Evolutionary conservation across 192 early-diverging fungal genomes (phyloP).

Genomic region (Coemansia guatemalensis): DNA sequence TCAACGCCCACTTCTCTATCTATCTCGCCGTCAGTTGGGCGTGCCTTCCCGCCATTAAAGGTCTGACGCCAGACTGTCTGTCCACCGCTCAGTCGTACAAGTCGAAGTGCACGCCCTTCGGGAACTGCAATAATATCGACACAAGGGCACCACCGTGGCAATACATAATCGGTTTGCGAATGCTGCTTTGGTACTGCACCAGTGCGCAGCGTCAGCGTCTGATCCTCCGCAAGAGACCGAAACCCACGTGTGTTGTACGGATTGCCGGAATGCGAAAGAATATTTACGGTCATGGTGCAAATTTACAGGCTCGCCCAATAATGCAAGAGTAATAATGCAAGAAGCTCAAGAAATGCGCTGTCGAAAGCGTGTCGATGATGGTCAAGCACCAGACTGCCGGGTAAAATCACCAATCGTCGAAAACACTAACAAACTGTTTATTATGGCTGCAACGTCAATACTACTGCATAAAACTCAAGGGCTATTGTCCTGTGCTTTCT

Average conservation of each 20-base stretch:
- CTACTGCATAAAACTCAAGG: too few relatives aligned
- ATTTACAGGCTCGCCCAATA: too few relatives aligned
- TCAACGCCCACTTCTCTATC: constrained; percentile 3
- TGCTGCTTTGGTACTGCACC: constrained; percentile 18
- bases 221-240: constrained; percentile 29
- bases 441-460: too few relatives aligned
- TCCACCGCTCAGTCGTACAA: constrained; percentile 46
- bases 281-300: too few relatives aligned
- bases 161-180: constrained; percentile 7
- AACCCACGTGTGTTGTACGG: constrained; percentile 22
- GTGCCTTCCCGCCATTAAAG: constrained; percentile 13
- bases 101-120: constrained; percentile 29
- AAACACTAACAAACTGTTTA: too few relatives aligned
- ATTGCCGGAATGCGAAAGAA: too few relatives aligned
- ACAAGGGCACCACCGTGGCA: constrained; percentile 34
- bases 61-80: constrained; percentile 43
- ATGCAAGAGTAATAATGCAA: too few relatives aligned
- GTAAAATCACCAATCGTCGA: too few relatives aligned
- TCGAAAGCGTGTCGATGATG: too few relatives aligned
- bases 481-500: too few relatives aligned
- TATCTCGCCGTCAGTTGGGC: neutral
- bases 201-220: constrained; percentile 24
- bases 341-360: too few relatives aligned
- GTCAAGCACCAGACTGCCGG: too few relatives aligned
- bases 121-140: constrained; percentile 44